Conservation (phyloP, 495 filamentous ascomycete species). For the Annulohypoxylon bovei region DNA sequence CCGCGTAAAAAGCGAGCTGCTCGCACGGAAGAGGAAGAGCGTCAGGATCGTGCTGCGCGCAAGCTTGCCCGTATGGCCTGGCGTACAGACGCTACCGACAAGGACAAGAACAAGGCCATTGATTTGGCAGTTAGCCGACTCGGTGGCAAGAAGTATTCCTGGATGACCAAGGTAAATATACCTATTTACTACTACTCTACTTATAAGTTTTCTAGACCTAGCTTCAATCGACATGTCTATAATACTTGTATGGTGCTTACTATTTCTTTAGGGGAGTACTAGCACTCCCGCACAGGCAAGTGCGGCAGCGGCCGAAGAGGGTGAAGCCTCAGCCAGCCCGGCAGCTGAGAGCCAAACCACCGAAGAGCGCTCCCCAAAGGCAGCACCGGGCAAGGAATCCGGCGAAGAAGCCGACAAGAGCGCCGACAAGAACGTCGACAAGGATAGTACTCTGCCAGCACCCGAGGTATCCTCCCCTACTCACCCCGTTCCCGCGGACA, state of each 20-base stretch:
- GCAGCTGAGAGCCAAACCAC: neutral
- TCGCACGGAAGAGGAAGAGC: neutral
- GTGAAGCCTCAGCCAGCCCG: neutral
- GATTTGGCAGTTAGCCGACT: conserved; percentile 1
- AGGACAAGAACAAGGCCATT: conserved; percentile 1
- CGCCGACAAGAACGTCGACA: too few relatives aligned
- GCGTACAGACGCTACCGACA: neutral
- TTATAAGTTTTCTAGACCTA: neutral
- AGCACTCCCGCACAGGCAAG: neutral
- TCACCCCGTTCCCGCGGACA: neutral
- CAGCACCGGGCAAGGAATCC: too few relatives aligned
- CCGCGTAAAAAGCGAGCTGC: neutral
- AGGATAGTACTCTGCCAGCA: too few relatives aligned
- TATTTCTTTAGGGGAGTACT: neutral
- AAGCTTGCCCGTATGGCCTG: conserved; percentile 2
- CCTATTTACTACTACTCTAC: neutral
- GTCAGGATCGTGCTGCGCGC: neutral
- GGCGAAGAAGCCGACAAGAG: neutral
- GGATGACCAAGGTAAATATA: conserved; percentile 33
- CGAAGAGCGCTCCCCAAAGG: too few relatives aligned
- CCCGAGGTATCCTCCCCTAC: neutral
- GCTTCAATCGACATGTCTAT: neutral
- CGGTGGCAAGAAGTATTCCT: conserved; percentile 27
- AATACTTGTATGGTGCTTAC: neutral
- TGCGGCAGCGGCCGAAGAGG: neutral